These are phyloP conservation scores for Cokeromyces recurvatus DNA, from an alignment of 371 early-diverging fungal species.

Conservation along the genomic window DNA sequence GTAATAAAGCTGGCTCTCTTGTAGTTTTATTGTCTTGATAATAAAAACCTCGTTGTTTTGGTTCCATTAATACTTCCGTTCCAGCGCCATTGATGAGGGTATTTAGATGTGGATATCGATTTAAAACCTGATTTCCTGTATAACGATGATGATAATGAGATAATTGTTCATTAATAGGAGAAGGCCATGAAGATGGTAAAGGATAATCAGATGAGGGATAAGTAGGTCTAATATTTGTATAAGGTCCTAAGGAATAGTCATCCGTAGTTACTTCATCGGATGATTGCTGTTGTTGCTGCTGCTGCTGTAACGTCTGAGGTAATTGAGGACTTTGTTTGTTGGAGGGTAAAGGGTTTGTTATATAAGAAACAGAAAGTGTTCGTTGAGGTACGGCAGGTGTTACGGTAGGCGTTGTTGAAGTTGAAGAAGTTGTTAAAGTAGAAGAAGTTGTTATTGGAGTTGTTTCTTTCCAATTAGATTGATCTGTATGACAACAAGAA, in stretches of 20 bases:
- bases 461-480: background rate
- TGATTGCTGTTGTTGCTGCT: constrained; percentile 1
- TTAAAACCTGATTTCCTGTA: too few relatives aligned
- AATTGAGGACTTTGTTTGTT: background rate
- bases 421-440: background rate
- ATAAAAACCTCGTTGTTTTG: constrained; percentile 43
- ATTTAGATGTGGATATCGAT: constrained; percentile 11
- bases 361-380: constrained; percentile 29
- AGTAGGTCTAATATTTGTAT: constrained; percentile 15
- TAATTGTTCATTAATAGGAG: background rate
- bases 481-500: constrained; percentile 9
- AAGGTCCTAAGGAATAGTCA: constrained; percentile 13
- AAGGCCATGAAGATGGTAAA: background rate
- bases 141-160: background rate
- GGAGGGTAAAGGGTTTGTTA: constrained; percentile 15
- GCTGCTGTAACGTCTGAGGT: background rate
- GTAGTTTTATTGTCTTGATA: constrained; percentile 42
- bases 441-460: constrained; percentile 4
- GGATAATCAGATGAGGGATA: constrained; percentile 4
- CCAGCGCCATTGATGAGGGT: constrained; percentile 7
- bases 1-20: constrained; percentile 35
- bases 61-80: constrained; percentile 31
- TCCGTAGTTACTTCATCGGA: constrained; percentile 22
- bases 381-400: constrained; percentile 10
- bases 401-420: background rate